A percentile compares a stretch with the other conserved stretches of the same genome.
Evolutionary conservation across 768 basidiomycete species (phyloP).

Genomic region (Tricholoma furcatifolium): DNA sequence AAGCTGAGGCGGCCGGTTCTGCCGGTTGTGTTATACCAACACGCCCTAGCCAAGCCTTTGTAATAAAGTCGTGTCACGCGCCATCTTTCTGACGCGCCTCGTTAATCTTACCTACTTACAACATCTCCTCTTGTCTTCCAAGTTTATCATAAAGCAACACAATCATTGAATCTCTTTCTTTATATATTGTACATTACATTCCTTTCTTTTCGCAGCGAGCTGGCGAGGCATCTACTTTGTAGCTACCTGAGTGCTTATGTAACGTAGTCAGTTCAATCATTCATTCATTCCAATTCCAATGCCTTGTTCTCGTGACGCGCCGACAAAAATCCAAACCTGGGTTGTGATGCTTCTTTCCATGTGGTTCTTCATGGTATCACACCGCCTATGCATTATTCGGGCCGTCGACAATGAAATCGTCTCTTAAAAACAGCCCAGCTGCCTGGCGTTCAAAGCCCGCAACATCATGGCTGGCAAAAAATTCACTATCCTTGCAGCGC

Average conservation of each 20-base stretch:
- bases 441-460: neutral
- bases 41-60: neutral
- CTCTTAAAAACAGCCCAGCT: neutral
- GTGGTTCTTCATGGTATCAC: neutral
- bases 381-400: neutral
- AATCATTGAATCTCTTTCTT: too few species aligned
- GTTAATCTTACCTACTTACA: too few species aligned
- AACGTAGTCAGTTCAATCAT: too few species aligned
- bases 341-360: neutral
- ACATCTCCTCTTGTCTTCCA: too few species aligned
- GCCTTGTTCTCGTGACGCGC: neutral
- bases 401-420: neutral
- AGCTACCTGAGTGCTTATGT: too few species aligned
- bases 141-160: too few species aligned
- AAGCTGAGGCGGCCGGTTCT: neutral
- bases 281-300: neutral
- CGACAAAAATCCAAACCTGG: neutral
- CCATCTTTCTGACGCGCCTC: neutral
- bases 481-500: neutral
- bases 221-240: too few species aligned
- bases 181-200: too few species aligned
- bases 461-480: conserved; percentile 1
- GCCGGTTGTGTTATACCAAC: neutral
- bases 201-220: too few species aligned
- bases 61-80: neutral